Base-by-base conservation (phyloP, 2,329 filamentous ascomycete species). In the Diaporthe aspalathi region DNA sequence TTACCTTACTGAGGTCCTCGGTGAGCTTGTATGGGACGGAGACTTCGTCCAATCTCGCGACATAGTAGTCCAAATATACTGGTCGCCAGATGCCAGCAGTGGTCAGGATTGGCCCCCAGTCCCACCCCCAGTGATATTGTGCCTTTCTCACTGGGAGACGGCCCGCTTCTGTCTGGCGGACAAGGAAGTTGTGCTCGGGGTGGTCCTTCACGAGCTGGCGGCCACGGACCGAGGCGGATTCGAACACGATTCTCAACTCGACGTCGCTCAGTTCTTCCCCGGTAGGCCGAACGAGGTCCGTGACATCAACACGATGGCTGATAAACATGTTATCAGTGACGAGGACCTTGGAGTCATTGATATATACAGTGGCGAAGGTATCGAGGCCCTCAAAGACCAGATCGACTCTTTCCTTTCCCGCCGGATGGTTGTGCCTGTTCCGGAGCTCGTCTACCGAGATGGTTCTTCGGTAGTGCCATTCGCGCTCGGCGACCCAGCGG, bases 321-420 rank as follows among this genome's bases (percentile, higher is more conserved):
- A 91, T 83, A 77, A 95, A 95, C 93, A 95, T 95, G 80, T 94
- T 95, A 70, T 94, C 90, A 14, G 89, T 89, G 78, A 91, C 86
- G 5, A 95, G 84, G 45, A 96, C 90, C 4, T 85, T 84, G 12
- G 85, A 81, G 20, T 90, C 91, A 75, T 95, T 93, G 22, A 96
- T 83, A 49, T 85, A 82, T 45, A 94, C 92, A 0, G 86, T 91
- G 1, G 93, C 93, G 81, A 92, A 94, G 0, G 93, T 96, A 79
- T 96, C 93, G 57, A 96, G 84, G 0, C 93, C 93, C 72, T 94
- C 91, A 77, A 95, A 94, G 0, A 88, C 91, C 40, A 95, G 80
- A 0, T 92, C 85, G 0, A 88, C 86, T 80, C 76, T 14, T 77
- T 78, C n/a, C 73, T 68, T 6, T 75, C 76, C 1, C 81, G 72